Evolutionary conservation across 164 flowering plant genomes (phyloP).

Genomic region (Chimonanthus salicifolius): DNA sequence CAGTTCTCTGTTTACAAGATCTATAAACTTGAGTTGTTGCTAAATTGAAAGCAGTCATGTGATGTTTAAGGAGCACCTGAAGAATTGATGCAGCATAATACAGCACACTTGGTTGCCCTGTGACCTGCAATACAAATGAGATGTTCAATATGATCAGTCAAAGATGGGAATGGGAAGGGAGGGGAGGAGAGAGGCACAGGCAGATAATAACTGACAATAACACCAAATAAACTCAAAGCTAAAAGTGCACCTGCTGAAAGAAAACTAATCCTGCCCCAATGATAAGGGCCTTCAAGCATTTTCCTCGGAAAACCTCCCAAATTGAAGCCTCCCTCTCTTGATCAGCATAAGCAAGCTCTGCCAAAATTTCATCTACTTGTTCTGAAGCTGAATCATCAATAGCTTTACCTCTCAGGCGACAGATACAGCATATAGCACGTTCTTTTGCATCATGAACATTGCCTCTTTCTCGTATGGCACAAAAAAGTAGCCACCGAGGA

Average conservation of each 20-base stretch:
- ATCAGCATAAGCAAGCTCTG: constrained; percentile 55
- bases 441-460: constrained; percentile 48
- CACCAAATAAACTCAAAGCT: background rate
- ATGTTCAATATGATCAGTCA: background rate
- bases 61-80: constrained; percentile 41
- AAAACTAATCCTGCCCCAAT: constrained; percentile 85
- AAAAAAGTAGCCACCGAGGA: constrained; percentile 85
- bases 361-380: constrained; percentile 63
- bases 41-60: background rate
- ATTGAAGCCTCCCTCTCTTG: constrained; percentile 54
- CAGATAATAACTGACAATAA: background rate
- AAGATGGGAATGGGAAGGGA: background rate
- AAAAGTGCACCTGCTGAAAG: constrained; percentile 77
- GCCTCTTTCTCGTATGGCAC: constrained; percentile 81
- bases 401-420: constrained; percentile 65
- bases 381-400: constrained; percentile 55
- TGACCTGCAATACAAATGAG: constrained; percentile 54
- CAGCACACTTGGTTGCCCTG: constrained; percentile 98
- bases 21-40: background rate
- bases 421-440: constrained; percentile 56
- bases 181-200: too few species aligned
- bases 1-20: background rate
- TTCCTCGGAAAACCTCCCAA: constrained; percentile 71
- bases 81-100: constrained; percentile 93
- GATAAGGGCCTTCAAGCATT: constrained; percentile 78